Evolutionary conservation across 1,284 basidiomycete species (phyloP), one percentile per base, ranked within the genome.

Genomic region (Thecaphora frezii): DNA sequence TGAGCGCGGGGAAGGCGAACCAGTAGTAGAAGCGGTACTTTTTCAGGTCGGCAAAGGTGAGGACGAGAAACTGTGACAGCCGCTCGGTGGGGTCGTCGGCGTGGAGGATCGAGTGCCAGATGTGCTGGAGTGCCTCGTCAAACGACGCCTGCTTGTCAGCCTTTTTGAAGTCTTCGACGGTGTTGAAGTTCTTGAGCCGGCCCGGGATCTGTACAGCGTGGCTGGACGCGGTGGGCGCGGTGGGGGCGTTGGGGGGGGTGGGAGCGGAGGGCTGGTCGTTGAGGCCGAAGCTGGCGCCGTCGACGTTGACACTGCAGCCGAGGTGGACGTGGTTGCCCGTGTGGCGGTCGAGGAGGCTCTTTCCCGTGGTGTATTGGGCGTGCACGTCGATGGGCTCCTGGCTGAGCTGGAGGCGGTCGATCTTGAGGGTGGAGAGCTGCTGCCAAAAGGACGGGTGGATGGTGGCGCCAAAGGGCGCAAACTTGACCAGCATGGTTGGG

Each of bases 11-110:
- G 79, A 97, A 96, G 0, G 90, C 90, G 73, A 97, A 97, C 93
- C 94, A 97, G 81, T 98, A 97, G 77, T 89, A 93, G 79, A 91
- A 97, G 64, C 89, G 89, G 83, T 94, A 97, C 80, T 94, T 97
- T 83, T 98, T 98, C 57, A 98, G 86, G 79, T 98, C 96, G 0
- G 96, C 90, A 73, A 89, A 98, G 0, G 92, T 91, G 66, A 98
- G 88, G 24, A 96, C 82, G 16, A 97, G 83, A 80, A 97, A 97
- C 2, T 84, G 84, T 53, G 86, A 89, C 45, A 97, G 83, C 0
- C 30, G 25, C 4, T 19, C 23, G 14, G 54, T 58, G 47, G 71
- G 69, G 10, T 67, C 56, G 9, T 57, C 40, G n/a, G 42, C 39
- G 39, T 23, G 40, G 18, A 28, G 14, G 13, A 70, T 36, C 3